Evolutionary conservation across 225 moss, liverwort and hornwort species (phyloP).

Genomic region (Physcomitrellopsis africana): DNA sequence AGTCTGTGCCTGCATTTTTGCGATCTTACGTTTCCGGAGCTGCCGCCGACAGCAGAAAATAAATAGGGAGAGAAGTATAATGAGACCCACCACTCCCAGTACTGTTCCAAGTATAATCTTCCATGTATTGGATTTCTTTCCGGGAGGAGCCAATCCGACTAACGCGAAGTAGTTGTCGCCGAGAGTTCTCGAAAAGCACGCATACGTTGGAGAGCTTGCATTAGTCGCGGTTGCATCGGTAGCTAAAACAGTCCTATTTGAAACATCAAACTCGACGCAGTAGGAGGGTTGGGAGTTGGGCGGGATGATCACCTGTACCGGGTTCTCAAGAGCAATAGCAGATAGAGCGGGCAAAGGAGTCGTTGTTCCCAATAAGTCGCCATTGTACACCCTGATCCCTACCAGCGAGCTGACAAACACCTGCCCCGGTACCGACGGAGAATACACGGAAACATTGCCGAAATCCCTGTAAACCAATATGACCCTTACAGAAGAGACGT

Average conservation of each 20-base stretch:
- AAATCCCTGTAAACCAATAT: slow-evolving; percentile 81
- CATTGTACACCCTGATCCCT: slow-evolving; percentile 71
- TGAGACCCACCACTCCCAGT: slow-evolving; percentile 53
- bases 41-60: slow-evolving; percentile 38
- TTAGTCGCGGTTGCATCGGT: slow-evolving; percentile 29
- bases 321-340: slow-evolving; percentile 26
- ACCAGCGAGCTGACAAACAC: slow-evolving; percentile 61
- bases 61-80: slow-evolving; percentile 36
- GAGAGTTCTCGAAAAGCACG: slow-evolving; percentile 49
- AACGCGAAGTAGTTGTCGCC: slow-evolving; percentile 65
- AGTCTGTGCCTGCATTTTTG: slow-evolving; percentile 69
- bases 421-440: slow-evolving; percentile 44
- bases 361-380: slow-evolving; percentile 34
- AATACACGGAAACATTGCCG: slow-evolving; percentile 49
- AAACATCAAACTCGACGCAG: slow-evolving; percentile 52
- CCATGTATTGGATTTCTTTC: slow-evolving; percentile 54
- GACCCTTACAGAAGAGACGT: slow-evolving; percentile 51
- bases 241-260: slow-evolving; percentile 41
- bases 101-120: slow-evolving; percentile 68
- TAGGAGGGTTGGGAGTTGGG: slow-evolving; percentile 38
- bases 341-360: slow-evolving; percentile 47
- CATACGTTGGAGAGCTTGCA: slow-evolving; percentile 36
- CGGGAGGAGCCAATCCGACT: slow-evolving; percentile 37
- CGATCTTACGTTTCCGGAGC: slow-evolving; percentile 55
- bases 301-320: slow-evolving; percentile 49